These are phyloP conservation scores for Medicago arabica DNA, from an alignment of 306 rosid species.

Conservation along the genomic window DNA sequence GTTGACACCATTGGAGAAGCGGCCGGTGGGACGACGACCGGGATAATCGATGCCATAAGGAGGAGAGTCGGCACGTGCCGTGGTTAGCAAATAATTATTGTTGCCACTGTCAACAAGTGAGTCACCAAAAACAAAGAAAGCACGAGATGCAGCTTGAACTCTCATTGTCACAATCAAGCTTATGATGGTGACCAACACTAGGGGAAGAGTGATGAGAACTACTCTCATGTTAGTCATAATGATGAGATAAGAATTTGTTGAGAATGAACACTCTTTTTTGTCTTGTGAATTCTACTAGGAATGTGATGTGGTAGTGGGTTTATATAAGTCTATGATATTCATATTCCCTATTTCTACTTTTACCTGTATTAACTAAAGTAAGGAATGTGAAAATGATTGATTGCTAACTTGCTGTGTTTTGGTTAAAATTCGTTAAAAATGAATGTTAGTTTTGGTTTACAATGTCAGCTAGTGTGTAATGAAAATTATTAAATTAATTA, in stretches of 20 bases:
- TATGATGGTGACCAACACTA: background rate
- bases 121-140: slow-evolving; percentile 65
- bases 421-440: background rate
- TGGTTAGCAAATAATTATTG: slow-evolving; percentile 60
- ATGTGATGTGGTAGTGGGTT: background rate
- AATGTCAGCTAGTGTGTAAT: background rate
- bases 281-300: background rate
- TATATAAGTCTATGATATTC: slow-evolving; percentile 10
- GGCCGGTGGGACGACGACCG: slow-evolving; percentile 62
- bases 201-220: background rate
- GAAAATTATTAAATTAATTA: background rate
- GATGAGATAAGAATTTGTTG: background rate
- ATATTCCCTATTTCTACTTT: background rate
- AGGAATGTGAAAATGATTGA: background rate
- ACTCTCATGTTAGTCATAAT: slow-evolving; percentile 14
- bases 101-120: slow-evolving; percentile 67
- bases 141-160: slow-evolving; percentile 47
- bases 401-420: background rate
- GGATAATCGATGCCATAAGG: slow-evolving; percentile 70
- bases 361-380: background rate
- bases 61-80: slow-evolving; percentile 60
- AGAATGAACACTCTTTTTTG: background rate
- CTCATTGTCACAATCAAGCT: background rate
- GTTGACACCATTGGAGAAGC: slow-evolving; percentile 73
- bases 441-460: background rate